Base-by-base conservation (phyloP, 2,329 filamentous ascomycete species). In the Ceratocystis destructans region DNA sequence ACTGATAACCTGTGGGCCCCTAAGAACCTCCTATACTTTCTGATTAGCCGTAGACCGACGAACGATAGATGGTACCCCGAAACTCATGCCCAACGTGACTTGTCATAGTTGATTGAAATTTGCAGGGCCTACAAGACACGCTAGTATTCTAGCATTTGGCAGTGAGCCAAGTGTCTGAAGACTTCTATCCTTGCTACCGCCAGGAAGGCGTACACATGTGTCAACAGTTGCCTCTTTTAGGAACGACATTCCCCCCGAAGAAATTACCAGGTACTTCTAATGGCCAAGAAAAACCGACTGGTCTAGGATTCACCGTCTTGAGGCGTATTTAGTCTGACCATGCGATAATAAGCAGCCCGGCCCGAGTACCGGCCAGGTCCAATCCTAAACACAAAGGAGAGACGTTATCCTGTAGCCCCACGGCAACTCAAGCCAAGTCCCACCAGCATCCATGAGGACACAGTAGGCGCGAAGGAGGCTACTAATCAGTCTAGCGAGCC, bases 401-500 rank as follows among this genome's bases (percentile, higher is more conserved):
- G 15, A 37, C 22, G 12, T 1, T 33, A 17, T 59, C 15, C 28
- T 59, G 25, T 17, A 59, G 12, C 53, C 53, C 53, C 28, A 59
- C 53, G 8, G 7, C 53, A 59, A 28, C 28, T 59, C 53, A 59
- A 37, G 53, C 53, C 53, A 59, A 33, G 53, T 59, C 53, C 53
- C 53, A 37, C 53, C 33, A 25, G 7, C 28, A 20, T 59, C 53
- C 17, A 59, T 31, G 53, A 59, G 10, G 7, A 33, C 28, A 59
- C 3, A 33, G 12, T 55, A 22, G 46, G 53, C 25, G 37, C n/a
- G 28, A n/a, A 31, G 33, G 53, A 33, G 28, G 28, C 53, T 59
- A 59, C 25, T 17, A 37, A 33, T 12, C 12, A 33, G 12, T 31
- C 53, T 59, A 59, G 53, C 17, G 53, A 59, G 53, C 28, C 7